Evolutionary conservation across 129 eudicot species (phyloP).

Genomic region (Centrapalus pauciflorus): DNA sequence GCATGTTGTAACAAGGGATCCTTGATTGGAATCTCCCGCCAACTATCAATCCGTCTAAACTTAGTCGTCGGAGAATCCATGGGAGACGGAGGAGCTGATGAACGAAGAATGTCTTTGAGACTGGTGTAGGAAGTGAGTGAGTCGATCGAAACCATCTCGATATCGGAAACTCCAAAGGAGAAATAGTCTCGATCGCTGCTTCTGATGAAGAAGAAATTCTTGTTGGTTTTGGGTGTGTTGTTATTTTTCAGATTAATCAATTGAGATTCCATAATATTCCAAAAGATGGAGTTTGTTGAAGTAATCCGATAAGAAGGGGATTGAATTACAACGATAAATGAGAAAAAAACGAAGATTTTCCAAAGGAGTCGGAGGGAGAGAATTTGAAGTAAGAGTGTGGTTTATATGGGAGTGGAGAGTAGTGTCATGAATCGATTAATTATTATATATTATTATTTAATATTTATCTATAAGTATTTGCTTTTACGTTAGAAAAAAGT

Average conservation of each 20-base stretch:
- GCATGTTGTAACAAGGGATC: constrained; percentile 60
- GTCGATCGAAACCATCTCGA: constrained; percentile 45
- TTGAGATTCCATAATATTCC: constrained; percentile 18
- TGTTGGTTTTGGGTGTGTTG: neutral
- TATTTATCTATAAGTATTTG: too few relatives aligned
- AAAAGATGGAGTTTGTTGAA: neutral
- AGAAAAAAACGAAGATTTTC: neutral
- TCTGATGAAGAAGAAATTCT: neutral
- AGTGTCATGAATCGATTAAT: neutral
- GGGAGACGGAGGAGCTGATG: constrained; percentile 21
- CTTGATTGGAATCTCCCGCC: constrained; percentile 59
- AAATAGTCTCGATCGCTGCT: neutral
- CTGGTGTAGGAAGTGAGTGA: constrained; percentile 47
- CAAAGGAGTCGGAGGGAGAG: neutral
- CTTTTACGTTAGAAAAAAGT: too few relatives aligned
- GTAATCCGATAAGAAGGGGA: neutral
- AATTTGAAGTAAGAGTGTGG: neutral
- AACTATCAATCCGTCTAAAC: constrained; percentile 35
- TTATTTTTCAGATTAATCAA: neutral
- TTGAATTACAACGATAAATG: neutral
- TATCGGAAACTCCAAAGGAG: constrained; percentile 12
- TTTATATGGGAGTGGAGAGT: constrained; percentile 16
- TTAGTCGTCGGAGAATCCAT: constrained; percentile 26
- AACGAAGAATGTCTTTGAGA: constrained; percentile 41
- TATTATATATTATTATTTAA: too few relatives aligned